Evolutionary conservation across 257 asterid genomes (phyloP), one percentile per base, ranked within the genome.

Genomic region (Phtheirospermum japonicum): DNA sequence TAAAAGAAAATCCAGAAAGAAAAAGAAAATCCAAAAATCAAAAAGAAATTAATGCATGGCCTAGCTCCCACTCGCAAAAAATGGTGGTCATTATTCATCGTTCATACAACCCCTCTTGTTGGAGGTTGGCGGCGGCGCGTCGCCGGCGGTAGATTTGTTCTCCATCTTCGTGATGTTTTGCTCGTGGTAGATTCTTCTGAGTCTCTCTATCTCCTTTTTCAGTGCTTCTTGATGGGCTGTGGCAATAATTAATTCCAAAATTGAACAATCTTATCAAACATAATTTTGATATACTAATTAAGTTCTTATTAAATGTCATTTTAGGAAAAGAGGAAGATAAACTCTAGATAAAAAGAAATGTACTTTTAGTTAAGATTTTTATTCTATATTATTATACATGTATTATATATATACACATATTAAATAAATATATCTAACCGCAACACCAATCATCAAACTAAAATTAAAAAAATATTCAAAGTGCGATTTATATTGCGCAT

Each of bases 151-250:
- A 51, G 33, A 13, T 39, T 46, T 57, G 42, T 19, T 51, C 73
- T 33, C 60, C 76, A 74, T 79, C 67, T 77, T 80, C 83, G 74
- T 73, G 80, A 83, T 73, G 66, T 70, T 85, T 48, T 90, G 97
- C 7, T 90, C 80, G 60, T 83, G 83, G 75, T 83, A 90, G 19
- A 87, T 59, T 37, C 72, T 81, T 61, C 96, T 77, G 42, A 90
- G 72, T 65, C 95, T 77, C 74, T 87, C 97, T 23, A 87, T 85
- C 82, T 90, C 97, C 72, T 79, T 85, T 77, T 77, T 90, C 77
- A 90, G 26, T 50, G 97, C 95, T 65, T 87, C 96, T 77, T 90
- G 96, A 73, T 89, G 98, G 14, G 98, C 98, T 90, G 73, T 90
- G 74, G 8, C 13, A 20, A 31, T 40, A 50, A 9, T 12, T 12